Evolutionary conservation across 805 yeast genomes (phyloP).

Genomic region (Candida khao-thaluensis): DNA sequence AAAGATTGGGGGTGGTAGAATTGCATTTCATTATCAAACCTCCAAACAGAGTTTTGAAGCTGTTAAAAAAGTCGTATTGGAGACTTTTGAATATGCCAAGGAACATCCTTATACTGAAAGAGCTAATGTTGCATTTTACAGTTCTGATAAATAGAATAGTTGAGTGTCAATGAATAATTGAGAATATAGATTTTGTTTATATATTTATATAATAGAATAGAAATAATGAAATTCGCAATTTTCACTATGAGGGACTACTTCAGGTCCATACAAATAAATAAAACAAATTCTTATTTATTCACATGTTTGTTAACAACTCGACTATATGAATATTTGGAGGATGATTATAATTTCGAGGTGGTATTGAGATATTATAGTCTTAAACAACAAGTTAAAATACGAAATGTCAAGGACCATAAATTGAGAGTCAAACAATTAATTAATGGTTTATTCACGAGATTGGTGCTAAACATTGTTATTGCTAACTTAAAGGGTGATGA

Average conservation of each 20-base stretch:
- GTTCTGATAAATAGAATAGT: not conserved
- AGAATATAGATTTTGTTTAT: too few relatives aligned
- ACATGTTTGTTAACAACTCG: constrained; percentile 16
- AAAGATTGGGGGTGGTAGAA: constrained; percentile 57
- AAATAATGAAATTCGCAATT: constrained; percentile 1
- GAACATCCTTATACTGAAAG: not conserved
- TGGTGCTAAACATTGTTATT: constrained; percentile 35
- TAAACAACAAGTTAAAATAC: constrained; percentile 39
- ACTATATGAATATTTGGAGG: constrained; percentile 18
- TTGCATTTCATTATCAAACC: constrained; percentile 39
- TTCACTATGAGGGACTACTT: not conserved
- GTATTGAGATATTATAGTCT: constrained; percentile 45
- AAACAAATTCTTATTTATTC: constrained; percentile 8
- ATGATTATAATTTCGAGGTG: constrained; percentile 48
- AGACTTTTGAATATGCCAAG: constrained; percentile 54
- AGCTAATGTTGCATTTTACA: constrained; percentile 1
- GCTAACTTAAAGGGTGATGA: constrained; percentile 5
- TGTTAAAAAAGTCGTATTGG: constrained; percentile 52
- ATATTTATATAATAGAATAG: too few relatives aligned
- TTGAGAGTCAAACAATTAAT: constrained; percentile 42
- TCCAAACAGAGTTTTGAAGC: constrained; percentile 29
- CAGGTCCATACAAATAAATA: not conserved
- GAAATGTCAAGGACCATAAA: constrained; percentile 33
- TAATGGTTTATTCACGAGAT: constrained; percentile 44
- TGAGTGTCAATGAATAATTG: too few relatives aligned